Evolutionary conservation across 2,329 filamentous ascomycete species (phyloP).

Genomic region (Byssoonygena ceratinophila): DNA sequence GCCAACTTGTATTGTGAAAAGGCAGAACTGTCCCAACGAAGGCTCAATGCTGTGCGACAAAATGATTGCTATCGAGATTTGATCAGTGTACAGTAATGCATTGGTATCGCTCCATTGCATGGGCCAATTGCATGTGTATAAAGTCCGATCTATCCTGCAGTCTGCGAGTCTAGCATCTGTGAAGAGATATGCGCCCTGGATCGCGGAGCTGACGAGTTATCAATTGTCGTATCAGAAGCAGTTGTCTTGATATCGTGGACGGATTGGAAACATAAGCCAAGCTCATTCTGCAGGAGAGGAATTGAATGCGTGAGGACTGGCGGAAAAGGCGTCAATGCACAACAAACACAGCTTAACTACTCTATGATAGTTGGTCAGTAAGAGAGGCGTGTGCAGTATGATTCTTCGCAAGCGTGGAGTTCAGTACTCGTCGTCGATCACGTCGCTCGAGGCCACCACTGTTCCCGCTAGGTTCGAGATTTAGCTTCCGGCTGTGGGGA

Average conservation of each 20-base stretch:
- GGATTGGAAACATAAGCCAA: neutral
- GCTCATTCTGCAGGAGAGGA: slow-evolving; percentile 3
- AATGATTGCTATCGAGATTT: neutral
- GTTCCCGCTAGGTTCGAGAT: neutral
- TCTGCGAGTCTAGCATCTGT: neutral
- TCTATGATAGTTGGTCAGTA: neutral
- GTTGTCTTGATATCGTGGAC: neutral
- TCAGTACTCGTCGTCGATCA: neutral
- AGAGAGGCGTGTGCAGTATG: neutral
- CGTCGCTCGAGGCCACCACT: neutral
- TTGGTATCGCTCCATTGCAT: slow-evolving; percentile 1
- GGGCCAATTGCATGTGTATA: neutral
- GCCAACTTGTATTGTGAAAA: neutral
- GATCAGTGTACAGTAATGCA: neutral
- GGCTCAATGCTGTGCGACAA: neutral
- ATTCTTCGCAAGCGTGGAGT: neutral
- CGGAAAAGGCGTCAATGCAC: neutral
- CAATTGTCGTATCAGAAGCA: neutral
- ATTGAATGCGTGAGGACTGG: no score
- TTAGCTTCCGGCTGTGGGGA: neutral
- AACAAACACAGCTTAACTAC: neutral
- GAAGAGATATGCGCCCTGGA: neutral
- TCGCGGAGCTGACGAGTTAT: neutral
- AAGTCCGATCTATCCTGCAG: neutral
- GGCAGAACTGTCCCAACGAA: neutral